Evolutionary conservation across 1,139 yeast species (phyloP), one percentile per base, ranked within the genome.

Genomic region (Ashbya aceris): DNA sequence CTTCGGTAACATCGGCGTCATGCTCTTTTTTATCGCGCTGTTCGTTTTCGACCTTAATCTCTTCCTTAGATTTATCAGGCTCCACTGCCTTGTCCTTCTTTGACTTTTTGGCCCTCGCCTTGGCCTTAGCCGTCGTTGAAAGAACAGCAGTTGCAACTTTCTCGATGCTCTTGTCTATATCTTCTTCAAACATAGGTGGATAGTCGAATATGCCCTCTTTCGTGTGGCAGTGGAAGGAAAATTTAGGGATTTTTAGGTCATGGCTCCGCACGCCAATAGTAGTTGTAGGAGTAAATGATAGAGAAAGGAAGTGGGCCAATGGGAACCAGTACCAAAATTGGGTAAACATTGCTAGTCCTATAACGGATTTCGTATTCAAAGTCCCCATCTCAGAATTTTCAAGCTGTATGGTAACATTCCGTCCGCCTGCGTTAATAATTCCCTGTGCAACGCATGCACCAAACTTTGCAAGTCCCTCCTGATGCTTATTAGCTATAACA

Each of bases 311-410:
- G 67, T 91, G 97, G 1, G 96, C 79, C 47, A 89, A 73, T 49
- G 99, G 98, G 77, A 82, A 93, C 98, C 98, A 91, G 67, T 87
- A 87, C 99, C 99, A 91, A 59, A 85, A 84, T 66, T 91, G 99
- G 6, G 83, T 71, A 61, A 91, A 93, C 47, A 91, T 76, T 0
- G 94, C 79, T 55, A 93, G 70, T 34, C 99, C 98, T 45, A 89
- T 95, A 53, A 93, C 81, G 0, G 96, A 93, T 59, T 83, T 83
- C 62, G 82, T 79, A 62, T 91, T 91, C 51, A 91, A 74, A 11
- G 95, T 87, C 47, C 87, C 94, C 30, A 96, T 86, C 52, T 86
- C 91, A n/a, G 79, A 59, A 61, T 91, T 85, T 64, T 91, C 97
- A 44, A 91, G 71, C 53, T 83, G 83, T 50, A 91, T 87, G 1